Evolutionary conservation across 1,139 yeast genomes (phyloP).

Genomic region (Kodamaea fungicola): DNA sequence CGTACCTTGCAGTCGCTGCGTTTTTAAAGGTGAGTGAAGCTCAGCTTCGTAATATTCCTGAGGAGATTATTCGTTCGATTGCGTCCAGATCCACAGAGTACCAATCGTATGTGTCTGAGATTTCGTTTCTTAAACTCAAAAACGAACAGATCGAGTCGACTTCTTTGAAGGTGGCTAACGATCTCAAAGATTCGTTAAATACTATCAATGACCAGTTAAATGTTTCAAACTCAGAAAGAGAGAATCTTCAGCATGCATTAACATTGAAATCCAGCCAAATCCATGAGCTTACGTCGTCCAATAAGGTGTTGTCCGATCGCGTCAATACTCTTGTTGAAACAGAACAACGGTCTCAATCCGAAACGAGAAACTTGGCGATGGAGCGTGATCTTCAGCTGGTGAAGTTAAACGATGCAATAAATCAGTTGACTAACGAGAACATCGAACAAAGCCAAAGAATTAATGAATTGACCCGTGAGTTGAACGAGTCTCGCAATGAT

Average conservation of each 20-base stretch:
- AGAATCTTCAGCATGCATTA: constrained; percentile 1
- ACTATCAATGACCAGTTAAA: constrained; percentile 10
- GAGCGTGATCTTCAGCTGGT: constrained; percentile 40
- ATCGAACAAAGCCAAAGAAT: constrained; percentile 43
- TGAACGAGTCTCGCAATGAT: constrained; percentile 34
- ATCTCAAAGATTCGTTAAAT: constrained; percentile 11
- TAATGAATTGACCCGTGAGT: constrained; percentile 34
- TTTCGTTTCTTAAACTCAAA: constrained; percentile 48
- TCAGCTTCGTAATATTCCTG: constrained; percentile 11
- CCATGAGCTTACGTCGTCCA: constrained; percentile 11
- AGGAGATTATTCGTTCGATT: constrained; percentile 29
- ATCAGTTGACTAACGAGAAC: constrained; percentile 44
- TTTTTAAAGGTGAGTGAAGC: constrained; percentile 36
- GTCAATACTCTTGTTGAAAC: not conserved
- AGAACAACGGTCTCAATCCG: not conserved
- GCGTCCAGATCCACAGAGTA: constrained; percentile 44
- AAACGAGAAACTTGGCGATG: constrained; percentile 21
- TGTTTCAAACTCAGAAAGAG: constrained; percentile 10
- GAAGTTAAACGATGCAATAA: constrained; percentile 51
- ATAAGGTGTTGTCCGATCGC: constrained; percentile 9
- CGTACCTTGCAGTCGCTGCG: constrained; percentile 17
- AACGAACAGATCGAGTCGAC: constrained; percentile 50
- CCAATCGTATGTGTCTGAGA: constrained; percentile 50
- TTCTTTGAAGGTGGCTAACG: constrained; percentile 11
- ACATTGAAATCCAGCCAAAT: constrained; percentile 6